Evolutionary conservation across 805 yeast species (phyloP), one percentile per base, ranked within the genome.

Genomic region (Candida sonorensis): DNA sequence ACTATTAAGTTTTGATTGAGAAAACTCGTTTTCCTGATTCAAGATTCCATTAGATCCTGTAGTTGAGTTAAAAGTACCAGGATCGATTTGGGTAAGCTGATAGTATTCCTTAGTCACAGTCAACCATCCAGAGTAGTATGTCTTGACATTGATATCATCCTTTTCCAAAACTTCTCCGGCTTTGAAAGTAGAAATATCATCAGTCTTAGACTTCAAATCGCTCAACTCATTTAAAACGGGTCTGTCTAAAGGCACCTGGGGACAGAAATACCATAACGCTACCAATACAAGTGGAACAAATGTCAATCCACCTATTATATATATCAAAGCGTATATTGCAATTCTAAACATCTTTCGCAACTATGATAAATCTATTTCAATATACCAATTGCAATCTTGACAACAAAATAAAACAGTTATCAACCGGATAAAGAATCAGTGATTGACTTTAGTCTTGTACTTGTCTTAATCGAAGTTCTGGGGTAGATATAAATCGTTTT

Each of bases 21-120:
- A 10, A 7, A 10, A 19, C 21, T 19, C 21, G 10, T 19, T 19
- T 5, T 22, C 24, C n/a, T 23, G 26, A 4, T 15, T 4, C n/a
- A 23, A 30, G 8, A 10, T 23, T 7, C 27, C 15, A 20, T 28
- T 30, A 3, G 41, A 29, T 7, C 19, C 21, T 9, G 40, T 17
- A 14, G 30, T 38, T 5, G 46, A 13, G 21, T 45, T 48, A 27
- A 46, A 43, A 4, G 50, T 54, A 4, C 38, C 41, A 2, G 61
- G 48, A 18, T 54, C 50, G 5, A 58, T 41, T 32, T 60, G 64
- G 45, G 81, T 48, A 57, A 70, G 63, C 36, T 67, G 61, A 58
- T 81, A 66, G 51, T 79, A 83, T 42, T 82, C 90, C 38, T 75
- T 77, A 0, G 94, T 82, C n/a, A 88, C 88, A 3, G 81, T 74